Conservation (phyloP, 73 alveolate genomes). For the Paramecium caudatum region DNA sequence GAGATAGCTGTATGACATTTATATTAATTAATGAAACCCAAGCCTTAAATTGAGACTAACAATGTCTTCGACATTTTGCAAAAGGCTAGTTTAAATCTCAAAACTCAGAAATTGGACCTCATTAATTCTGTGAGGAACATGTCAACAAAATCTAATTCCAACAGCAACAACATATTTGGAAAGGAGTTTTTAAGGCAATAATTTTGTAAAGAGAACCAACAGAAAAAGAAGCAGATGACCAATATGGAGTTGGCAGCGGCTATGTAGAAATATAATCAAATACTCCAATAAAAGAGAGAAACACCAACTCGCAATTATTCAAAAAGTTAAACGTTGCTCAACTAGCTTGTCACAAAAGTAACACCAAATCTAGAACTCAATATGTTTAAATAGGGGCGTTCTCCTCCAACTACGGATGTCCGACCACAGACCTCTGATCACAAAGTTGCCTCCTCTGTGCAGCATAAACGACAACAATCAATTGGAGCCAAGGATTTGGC, state of each 20-base stretch:
- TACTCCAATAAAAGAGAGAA: slow-evolving; percentile 29
- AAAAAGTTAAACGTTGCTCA: slow-evolving; percentile 19
- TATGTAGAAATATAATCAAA: slow-evolving; percentile 50
- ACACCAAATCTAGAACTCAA: slow-evolving; percentile 50
- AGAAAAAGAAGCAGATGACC: slow-evolving; percentile 29
- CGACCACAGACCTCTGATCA: slow-evolving; percentile 22
- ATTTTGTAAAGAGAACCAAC: slow-evolving; percentile 19
- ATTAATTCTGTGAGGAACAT: slow-evolving; percentile 22
- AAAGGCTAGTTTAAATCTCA: slow-evolving; percentile 9
- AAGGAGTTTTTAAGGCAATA: slow-evolving; percentile 27
- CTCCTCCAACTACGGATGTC: slow-evolving; percentile 5
- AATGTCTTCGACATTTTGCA: slow-evolving; percentile 26
- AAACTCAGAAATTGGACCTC: neutral
- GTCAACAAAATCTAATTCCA: slow-evolving; percentile 3
- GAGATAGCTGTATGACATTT: slow-evolving; percentile 84
- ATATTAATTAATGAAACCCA: neutral
- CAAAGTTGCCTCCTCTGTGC: neutral
- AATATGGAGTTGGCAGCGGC: slow-evolving; percentile 46
- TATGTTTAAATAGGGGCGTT: slow-evolving; percentile 21
- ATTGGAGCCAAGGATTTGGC: slow-evolving; percentile 41
- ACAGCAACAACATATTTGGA: slow-evolving; percentile 7
- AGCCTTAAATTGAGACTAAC: slow-evolving; percentile 21
- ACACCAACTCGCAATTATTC: slow-evolving; percentile 35
- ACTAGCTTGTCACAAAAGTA: slow-evolving; percentile 56
- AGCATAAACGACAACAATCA: slow-evolving; percentile 62